Evolutionary conservation across 371 early-diverging fungal genomes (phyloP), one percentile per base, ranked within the genome.

Genomic region (Coemansia sp.): DNA sequence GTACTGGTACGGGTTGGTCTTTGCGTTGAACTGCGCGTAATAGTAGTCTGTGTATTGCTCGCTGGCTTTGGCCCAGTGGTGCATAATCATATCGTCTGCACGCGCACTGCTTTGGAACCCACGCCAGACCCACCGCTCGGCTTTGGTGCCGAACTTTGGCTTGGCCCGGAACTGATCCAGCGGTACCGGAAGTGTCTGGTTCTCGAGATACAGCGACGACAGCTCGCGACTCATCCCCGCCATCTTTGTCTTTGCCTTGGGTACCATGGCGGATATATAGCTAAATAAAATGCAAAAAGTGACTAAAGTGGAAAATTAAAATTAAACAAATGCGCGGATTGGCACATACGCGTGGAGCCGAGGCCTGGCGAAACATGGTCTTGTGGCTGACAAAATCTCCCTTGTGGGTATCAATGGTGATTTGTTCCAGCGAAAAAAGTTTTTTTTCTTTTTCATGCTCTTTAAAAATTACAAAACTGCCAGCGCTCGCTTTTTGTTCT

Each of bases 21-120:
- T 40, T 16, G 73, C 69, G 31, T 79, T 77, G 63, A 61, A 79
- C 26, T 68, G 67, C 24, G 79, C 79, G 63, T 79, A 79, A 14
- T 29, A 79, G 59, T 79, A 79, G 66, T 79, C 79, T 4, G 77
- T 81, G 29, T 74, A 82, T 22, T 80, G 72, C 27, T 89, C 82
- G 59, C 68, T 80, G 26, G 83, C 85, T 63, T 89, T 89, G 39
- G 85, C 79, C 94, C 95, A 94, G 64, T 92, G 93, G 29, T 86
- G 80, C 37, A 94, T 71, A 5, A 77, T 78, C 53, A 94, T 67
- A 34, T 84, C 85, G 72, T 93, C 95, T 7, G 68, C 81, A 70
- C 93, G 84, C 5, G 90, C 93, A 37, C 90, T 89, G 75, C 92
- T 92, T 8, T 82, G 83, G 72, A 94, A 93, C 1, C 86, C 77